phyloP scores from a whole-genome alignment of 202 grass and related monocot genomes.

The Thinopyrum obtusiflorum region DNA sequence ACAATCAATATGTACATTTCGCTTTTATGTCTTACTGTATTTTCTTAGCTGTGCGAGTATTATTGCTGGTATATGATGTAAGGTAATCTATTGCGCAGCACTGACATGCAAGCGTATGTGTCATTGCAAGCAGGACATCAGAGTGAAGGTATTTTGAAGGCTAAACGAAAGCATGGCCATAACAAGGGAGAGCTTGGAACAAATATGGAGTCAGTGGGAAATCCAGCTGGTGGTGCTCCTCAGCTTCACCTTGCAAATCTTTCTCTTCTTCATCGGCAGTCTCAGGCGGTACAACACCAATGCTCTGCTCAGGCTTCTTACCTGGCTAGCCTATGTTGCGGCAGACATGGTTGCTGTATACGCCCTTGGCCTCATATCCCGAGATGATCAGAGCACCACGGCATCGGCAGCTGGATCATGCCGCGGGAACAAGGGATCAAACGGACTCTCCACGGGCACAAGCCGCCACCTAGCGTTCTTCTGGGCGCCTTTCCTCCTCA shows the following conservation, averaged over 20 bases:
- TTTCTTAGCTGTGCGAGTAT: not conserved
- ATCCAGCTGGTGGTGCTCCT: slow-evolving; percentile 32
- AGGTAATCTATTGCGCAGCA: not conserved
- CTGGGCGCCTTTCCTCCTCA: not conserved
- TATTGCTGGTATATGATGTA: not conserved
- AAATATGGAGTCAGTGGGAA: slow-evolving; percentile 30
- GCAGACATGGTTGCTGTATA: slow-evolving; percentile 41
- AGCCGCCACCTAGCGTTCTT: not conserved
- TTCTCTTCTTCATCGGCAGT: slow-evolving; percentile 30
- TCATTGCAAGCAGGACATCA: not conserved
- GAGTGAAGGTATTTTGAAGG: not conserved
- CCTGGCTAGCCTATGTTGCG: slow-evolving; percentile 37
- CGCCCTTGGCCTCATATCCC: slow-evolving; percentile 36
- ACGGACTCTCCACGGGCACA: too few relatives aligned
- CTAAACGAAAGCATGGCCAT: not conserved
- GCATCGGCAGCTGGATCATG: not conserved
- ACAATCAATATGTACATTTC: too few relatives aligned
- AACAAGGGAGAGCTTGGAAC: not conserved
- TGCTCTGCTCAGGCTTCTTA: slow-evolving; percentile 18
- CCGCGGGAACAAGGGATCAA: not conserved
- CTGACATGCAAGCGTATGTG: not conserved
- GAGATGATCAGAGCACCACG: not conserved
- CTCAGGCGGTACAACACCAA: slow-evolving; percentile 25
- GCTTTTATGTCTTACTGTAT: not conserved
- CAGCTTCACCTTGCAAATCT: slow-evolving; percentile 41